Conservation (phyloP, 2,329 filamentous ascomycete species). For the Raffaelea arxii region DNA sequence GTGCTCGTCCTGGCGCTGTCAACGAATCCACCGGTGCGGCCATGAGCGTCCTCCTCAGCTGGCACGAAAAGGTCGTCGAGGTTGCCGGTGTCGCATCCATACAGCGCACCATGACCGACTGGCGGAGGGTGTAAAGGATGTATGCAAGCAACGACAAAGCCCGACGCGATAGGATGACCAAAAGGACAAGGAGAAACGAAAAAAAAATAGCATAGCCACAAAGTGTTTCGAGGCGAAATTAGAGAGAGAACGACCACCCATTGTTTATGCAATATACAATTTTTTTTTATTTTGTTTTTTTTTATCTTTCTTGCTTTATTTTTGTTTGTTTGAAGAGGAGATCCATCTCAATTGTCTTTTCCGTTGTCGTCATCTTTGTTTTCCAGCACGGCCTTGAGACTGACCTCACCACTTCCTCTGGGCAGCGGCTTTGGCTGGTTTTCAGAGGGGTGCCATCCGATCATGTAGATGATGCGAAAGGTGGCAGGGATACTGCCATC, state of each 20-base stretch:
- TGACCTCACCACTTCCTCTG: constrained; percentile 78
- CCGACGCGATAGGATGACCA: not conserved
- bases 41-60: constrained; percentile 95
- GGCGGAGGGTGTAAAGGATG: constrained; percentile 68
- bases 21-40: constrained; percentile 68
- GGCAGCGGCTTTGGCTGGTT: constrained; percentile 71
- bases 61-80: constrained; percentile 98
- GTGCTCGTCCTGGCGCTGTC: constrained; percentile 38
- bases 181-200: not conserved
- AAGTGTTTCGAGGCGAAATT: no score
- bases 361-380: constrained; percentile 31
- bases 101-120: constrained; percentile 91
- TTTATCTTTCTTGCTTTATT: not conserved
- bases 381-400: constrained; percentile 70
- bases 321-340: no score
- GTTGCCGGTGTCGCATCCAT: constrained; percentile 86
- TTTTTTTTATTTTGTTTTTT: not conserved
- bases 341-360: no score
- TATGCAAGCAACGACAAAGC: not conserved
- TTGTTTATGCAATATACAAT: no score
- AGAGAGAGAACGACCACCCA: no score
- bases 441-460: constrained; percentile 85
- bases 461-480: constrained; percentile 96
- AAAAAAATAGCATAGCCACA: not conserved
- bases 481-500: constrained; percentile 76